These are phyloP conservation scores for Senna tora DNA, from an alignment of 306 rosid genomes.

Conservation along the genomic window DNA sequence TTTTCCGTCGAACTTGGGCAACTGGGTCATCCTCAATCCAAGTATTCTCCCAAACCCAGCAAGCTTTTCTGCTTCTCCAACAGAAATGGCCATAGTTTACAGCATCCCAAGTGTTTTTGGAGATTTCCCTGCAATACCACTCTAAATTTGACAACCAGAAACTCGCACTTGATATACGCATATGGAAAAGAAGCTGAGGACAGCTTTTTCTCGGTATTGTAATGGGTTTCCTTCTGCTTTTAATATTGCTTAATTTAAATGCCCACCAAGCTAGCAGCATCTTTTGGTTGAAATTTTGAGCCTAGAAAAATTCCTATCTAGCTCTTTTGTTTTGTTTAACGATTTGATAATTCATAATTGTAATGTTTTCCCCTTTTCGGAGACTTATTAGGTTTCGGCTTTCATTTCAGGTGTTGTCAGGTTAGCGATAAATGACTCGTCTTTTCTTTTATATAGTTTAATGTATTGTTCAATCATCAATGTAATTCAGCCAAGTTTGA, in stretches of 20 bases:
- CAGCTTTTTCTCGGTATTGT: constrained; percentile 56
- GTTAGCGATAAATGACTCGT: not conserved
- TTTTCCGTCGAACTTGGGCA: constrained; percentile 40
- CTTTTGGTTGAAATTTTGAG: not conserved
- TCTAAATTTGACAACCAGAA: constrained; percentile 38
- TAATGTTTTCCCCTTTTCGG: not conserved
- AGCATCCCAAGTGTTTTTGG: constrained; percentile 40
- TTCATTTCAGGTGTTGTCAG: constrained; percentile 31
- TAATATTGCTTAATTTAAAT: constrained; percentile 22
- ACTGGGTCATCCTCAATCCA: constrained; percentile 41
- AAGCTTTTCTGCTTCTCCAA: constrained; percentile 36
- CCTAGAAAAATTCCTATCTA: not conserved
- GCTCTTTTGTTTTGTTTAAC: not conserved
- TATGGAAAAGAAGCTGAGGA: constrained; percentile 69
- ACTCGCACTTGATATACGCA: constrained; percentile 48
- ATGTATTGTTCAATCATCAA: not conserved
- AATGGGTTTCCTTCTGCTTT: not conserved
- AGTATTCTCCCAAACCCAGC: constrained; percentile 34
- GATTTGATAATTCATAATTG: not conserved
- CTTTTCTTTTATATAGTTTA: not conserved
- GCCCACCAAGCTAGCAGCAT: not conserved
- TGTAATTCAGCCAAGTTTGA: constrained; percentile 22
- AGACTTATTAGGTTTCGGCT: constrained; percentile 18
- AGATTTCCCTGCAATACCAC: constrained; percentile 27
- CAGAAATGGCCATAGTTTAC: constrained; percentile 37